Base-by-base conservation (phyloP, 2,329 filamentous ascomycete genomes). In the Colletotrichum godetiae region DNA sequence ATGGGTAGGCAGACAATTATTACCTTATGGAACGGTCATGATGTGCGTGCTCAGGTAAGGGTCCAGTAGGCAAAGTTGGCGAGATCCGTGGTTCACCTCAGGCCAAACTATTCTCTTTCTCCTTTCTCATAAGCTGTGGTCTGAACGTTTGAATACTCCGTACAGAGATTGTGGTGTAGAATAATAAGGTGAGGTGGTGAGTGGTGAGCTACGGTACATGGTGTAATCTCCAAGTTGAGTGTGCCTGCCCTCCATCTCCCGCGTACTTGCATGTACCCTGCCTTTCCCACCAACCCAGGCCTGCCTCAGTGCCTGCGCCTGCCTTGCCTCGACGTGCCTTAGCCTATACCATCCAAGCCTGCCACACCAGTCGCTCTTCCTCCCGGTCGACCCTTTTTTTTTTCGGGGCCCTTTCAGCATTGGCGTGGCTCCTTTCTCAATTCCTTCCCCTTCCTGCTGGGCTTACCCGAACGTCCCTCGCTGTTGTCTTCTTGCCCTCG, bases 301-400 rank as follows among this genome's bases (percentile, higher is more conserved):
- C 69, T 56, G 61, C 27, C 27, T 29, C 27, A 29, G 27, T 29
- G 27, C 24, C 53, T 42, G 58, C 58, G 65, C 52, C 65, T 72
- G 58, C 52, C 60, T 67, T 67, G 31, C 59, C 67, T 70, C 37
- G 62, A 56, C 67, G 35, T 57, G 46, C 60, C 59, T 64, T 65
- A 73, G 60, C 71, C 71, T 73, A 37, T 71, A 61, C 67, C 49
- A 73, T 70, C 66, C 65, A 72, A 68, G 70, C 66, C 66, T 73
- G 37, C 61, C 29, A 57, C 67, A 35, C 60, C 69, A 72, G 67
- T 58, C 49, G 35, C 55, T 53, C 37, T 27, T 60, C 46, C 61
- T 73, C 71, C 67, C 49, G 29, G 71, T 66, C 56, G 71, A 73
- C 71, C 71, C 61, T 73, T 70, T 73, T 73, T 73, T 71, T 73